Base-by-base conservation (phyloP, 2,329 filamentous ascomycete genomes). In the Pseudovirgaria hyperparasitica region DNA sequence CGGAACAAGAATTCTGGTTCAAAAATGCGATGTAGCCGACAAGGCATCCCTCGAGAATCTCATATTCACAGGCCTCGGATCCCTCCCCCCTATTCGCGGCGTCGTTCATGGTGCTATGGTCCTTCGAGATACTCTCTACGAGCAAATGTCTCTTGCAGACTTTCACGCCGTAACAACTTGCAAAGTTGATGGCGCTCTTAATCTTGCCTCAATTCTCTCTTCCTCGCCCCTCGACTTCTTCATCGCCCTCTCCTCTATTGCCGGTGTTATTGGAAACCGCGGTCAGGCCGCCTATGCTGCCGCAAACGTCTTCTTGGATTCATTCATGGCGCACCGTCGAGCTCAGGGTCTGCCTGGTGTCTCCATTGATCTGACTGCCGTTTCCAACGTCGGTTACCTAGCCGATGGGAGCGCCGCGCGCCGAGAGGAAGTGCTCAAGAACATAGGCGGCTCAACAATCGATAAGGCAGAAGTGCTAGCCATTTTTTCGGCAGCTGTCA, bases 261-360 rank as follows among this genome's bases (percentile, higher is more conserved):
- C 62, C 0, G 58, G 63, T 3, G 58, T 64, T n/a, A 52, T 69
- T 9, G 66, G 53, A 53, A 63, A 65, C 42, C 34, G 41, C 24
- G 62, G 61, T 0, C 66, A 71, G 33, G 62, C 64, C 5, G 63
- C 65, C 3, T 73, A 73, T 39, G 53, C 58, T 3, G 60, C 62
- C 0, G 65, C 57, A 16, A 67, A 67, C 38, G 53, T 53, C 21
- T 67, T 59, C 47, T 45, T 64, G n/a, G 52, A 61, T 18, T 40
- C 51, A 7, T 16, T 36, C 4, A 25, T 37, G 14, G 35, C 23
- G 9, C 20, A 27, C 8, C 28, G 29, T 23, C 25, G 28, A 6
- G 17, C 12, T 14, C 23, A 21, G 13, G 26, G 28, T 8, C 28
- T 29, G n/a, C n/a, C n/a, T n/a, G n/a, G n/a, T n/a, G n/a, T n/a